These are phyloP conservation scores for Intubia oerlemansii DNA, from an alignment of 2,329 filamentous ascomycete species.

Conservation along the genomic window DNA sequence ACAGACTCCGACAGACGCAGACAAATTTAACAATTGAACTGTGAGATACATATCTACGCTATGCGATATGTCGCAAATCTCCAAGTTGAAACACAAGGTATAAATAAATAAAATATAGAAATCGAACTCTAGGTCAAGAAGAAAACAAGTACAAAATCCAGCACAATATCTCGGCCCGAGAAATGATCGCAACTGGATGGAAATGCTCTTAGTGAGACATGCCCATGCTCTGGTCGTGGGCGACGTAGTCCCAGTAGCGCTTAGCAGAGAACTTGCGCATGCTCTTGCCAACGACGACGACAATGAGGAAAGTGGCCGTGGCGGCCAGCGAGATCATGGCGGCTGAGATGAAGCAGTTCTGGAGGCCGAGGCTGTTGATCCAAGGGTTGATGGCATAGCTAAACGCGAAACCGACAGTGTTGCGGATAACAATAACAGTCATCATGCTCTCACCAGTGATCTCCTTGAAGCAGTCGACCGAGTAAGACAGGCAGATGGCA, in stretches of 20 bases:
- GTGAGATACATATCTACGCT: too few relatives aligned
- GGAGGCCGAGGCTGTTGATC: conserved; percentile 7
- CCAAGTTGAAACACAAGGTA: too few relatives aligned
- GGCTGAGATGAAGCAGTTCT: conserved; percentile 5
- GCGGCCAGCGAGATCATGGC: conserved; percentile 1
- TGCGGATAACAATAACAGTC: conserved; percentile 11
- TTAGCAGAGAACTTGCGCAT: conserved; percentile 1
- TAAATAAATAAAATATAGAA: too few relatives aligned
- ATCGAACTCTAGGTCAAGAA: too few relatives aligned
- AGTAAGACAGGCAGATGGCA: conserved; percentile 18
- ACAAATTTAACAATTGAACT: too few relatives aligned
- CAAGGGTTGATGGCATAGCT: conserved; percentile 16
- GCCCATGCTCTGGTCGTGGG: too few relatives aligned
- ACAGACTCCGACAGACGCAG: too few relatives aligned
- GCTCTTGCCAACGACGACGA: conserved; percentile 2
- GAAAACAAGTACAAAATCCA: too few relatives aligned
- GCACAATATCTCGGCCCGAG: too few relatives aligned
- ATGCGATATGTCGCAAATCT: too few relatives aligned
- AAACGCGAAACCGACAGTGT: conserved; percentile 11
- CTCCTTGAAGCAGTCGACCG: conserved; percentile 18
- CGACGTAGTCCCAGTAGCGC: conserved; percentile 3
- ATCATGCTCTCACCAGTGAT: conserved; percentile 9
- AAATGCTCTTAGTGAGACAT: too few relatives aligned
- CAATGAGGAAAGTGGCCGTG: conserved; percentile 1
- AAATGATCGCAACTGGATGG: too few relatives aligned